Percentiles rank a stretch among this genome's conserved stretches.
Evolutionary conservation across 2,329 filamentous ascomycete genomes (phyloP).

Genomic region (Simplicillium aogashimaense): DNA sequence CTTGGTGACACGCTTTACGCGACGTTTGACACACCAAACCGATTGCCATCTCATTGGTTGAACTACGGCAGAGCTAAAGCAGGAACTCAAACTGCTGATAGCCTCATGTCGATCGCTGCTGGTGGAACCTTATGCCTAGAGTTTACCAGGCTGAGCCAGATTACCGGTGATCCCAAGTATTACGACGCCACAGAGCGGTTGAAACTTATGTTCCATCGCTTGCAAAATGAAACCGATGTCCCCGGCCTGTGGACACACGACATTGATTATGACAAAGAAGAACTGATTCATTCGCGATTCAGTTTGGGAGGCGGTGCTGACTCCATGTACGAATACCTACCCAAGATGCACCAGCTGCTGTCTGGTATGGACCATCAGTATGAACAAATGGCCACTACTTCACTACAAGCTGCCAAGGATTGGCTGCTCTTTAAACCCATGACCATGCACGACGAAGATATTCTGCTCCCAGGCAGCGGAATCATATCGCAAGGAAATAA

Average conservation of each 20-base stretch:
- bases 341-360: conserved; percentile 51
- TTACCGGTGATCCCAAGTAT: conserved; percentile 63
- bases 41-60: conserved; percentile 36
- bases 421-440: conserved; percentile 61
- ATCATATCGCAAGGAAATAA: conserved; percentile 17
- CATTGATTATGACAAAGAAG: conserved; percentile 50
- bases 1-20: conserved; percentile 43
- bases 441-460: conserved; percentile 45
- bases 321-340: conserved; percentile 49
- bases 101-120: conserved; percentile 31
- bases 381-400: conserved; percentile 50
- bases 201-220: conserved; percentile 54
- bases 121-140: conserved; percentile 61
- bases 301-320: conserved; percentile 35
- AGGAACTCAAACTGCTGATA: conserved; percentile 24
- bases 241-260: conserved; percentile 65
- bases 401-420: conserved; percentile 51
- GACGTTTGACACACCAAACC: conserved; percentile 44
- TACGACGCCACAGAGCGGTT: conserved; percentile 69
- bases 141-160: conserved; percentile 64
- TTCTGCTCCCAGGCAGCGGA: conserved; percentile 42
- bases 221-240: conserved; percentile 56
- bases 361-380: conserved; percentile 57
- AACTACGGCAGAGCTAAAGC: conserved; percentile 29
- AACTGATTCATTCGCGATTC: conserved; percentile 25